Conservation (phyloP, 2,329 filamentous ascomycete species). For the Cercospora sojina region DNA sequence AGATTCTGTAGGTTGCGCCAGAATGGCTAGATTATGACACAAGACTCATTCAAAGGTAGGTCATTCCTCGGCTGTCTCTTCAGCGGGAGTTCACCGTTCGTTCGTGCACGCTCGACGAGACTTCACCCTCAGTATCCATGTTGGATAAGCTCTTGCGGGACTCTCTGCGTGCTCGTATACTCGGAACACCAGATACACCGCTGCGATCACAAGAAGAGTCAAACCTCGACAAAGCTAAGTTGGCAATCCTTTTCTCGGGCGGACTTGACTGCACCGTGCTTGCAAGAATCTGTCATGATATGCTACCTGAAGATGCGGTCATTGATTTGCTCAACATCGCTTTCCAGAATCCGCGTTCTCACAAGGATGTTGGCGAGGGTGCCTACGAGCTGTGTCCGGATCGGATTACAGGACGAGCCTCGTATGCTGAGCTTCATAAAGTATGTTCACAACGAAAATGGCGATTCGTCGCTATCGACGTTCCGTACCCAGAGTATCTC, state of each 20-base stretch:
- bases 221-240: constrained; percentile 43
- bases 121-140: constrained; percentile 27
- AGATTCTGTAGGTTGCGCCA: constrained; percentile 28
- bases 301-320: constrained; percentile 65
- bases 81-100: constrained; percentile 23
- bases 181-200: constrained; percentile 59
- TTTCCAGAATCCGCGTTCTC: constrained; percentile 83
- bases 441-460: constrained; percentile 71
- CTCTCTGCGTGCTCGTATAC: constrained; percentile 44
- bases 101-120: constrained; percentile 22
- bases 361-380: constrained; percentile 39
- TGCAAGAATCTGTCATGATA: constrained; percentile 74
- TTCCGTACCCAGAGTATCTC: constrained; percentile 74
- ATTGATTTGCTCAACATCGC: constrained; percentile 94
- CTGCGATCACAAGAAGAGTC: neutral
- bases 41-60: constrained; percentile 38
- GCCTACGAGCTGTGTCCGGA: constrained; percentile 86
- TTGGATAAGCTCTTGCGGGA: constrained; percentile 29
- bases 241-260: constrained; percentile 89
- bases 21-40: constrained; percentile 14
- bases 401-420: constrained; percentile 77
- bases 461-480: constrained; percentile 82
- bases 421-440: constrained; percentile 69
- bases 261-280: constrained; percentile 90
- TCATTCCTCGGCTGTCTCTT: constrained; percentile 34